Conservation (phyloP, 2,329 filamentous ascomycete species). For the Phyllachora maydis region DNA sequence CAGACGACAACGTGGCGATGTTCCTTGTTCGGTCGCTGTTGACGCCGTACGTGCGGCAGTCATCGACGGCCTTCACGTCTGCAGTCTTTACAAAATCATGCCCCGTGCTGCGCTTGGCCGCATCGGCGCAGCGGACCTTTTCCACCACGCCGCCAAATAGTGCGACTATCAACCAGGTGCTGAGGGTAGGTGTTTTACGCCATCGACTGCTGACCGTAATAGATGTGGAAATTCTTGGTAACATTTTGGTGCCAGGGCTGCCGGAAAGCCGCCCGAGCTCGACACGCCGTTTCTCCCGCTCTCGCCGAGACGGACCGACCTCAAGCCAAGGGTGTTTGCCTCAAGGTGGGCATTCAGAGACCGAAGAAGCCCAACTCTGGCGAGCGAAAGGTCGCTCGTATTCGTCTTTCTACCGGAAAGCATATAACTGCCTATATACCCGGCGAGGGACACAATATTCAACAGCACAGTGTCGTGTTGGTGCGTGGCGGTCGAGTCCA, state of each 20-base stretch:
- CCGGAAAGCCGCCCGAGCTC: conserved; percentile 57
- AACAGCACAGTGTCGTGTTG: conserved; percentile 94
- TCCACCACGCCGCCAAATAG: conserved; percentile 23
- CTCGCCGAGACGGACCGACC: conserved; percentile 49
- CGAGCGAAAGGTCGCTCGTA: conserved; percentile 85
- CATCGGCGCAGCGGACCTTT: conserved; percentile 11
- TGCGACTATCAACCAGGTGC: conserved; percentile 55
- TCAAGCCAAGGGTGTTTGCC: conserved; percentile 83
- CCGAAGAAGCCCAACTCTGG: conserved; percentile 99
- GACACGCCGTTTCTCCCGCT: conserved; percentile 76
- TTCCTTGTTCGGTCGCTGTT: no score
- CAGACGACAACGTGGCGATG: no score
- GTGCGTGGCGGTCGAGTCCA: conserved; percentile 85
- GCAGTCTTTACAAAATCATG: no score
- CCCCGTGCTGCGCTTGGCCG: conserved; percentile 5
- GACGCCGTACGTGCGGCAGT: no score
- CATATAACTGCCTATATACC: conserved; percentile 88
- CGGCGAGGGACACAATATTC: conserved; percentile 94
- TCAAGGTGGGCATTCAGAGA: conserved; percentile 82
- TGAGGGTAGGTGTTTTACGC: conserved; percentile 20
- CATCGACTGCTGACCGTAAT: not conserved
- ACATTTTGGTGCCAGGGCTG: conserved; percentile 32
- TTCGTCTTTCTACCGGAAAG: conserved; percentile 70
- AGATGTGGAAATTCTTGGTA: not conserved
- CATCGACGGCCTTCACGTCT: no score